Base-by-base conservation (phyloP, 1,284 basidiomycete genomes). In the Lentinula novae-zelandiae region DNA sequence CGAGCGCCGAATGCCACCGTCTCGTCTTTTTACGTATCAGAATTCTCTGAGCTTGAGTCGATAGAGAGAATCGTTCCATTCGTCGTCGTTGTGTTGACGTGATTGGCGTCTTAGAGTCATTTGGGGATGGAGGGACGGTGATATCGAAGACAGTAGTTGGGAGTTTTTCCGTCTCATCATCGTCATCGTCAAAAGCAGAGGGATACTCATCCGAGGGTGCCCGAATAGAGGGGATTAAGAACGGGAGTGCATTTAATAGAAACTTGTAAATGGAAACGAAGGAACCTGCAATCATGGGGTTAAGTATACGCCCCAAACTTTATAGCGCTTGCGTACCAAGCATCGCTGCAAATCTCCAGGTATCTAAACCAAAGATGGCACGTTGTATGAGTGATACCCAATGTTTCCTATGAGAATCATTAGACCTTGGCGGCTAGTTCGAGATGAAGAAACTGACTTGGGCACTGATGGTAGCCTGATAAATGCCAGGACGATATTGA, bases 1-100 rank as follows among this genome's bases (percentile, higher is more conserved):
- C 95, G 5, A 93, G 73, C 0, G 93, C 87, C 1, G 95, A 88
- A 69, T 98, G 92, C 95, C 96, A 98, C 65, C 88, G 76, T 63
- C 82, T 77, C 17, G 83, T 92, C 73, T 78, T 85, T 74, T 83
- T 89, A 31, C 79, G 78, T n/a, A 86, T 74, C 74, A 89, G 79
- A 9, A 81, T 70, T 63, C 85, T 76, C 67, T 87, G 87, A 3
- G 83, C 87, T 60, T 83, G 82, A 39, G 85, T 81, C 51, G 81
- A 84, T 15, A 83, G 73, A 1, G 87, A 89, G 1, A 90, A 72
- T 0, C 87, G 78, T 2, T 82, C 78, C n/a, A 34, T 63, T 33
- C 62, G 59, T 52, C 51, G 22, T 71, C 75, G 34, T 82, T 76
- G 52, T 60, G 13, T 68, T 5, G 31, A 56, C 27, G 36, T 42